Conservation (phyloP, 148 eudicot genomes). For the Persicaria tinctoria region DNA sequence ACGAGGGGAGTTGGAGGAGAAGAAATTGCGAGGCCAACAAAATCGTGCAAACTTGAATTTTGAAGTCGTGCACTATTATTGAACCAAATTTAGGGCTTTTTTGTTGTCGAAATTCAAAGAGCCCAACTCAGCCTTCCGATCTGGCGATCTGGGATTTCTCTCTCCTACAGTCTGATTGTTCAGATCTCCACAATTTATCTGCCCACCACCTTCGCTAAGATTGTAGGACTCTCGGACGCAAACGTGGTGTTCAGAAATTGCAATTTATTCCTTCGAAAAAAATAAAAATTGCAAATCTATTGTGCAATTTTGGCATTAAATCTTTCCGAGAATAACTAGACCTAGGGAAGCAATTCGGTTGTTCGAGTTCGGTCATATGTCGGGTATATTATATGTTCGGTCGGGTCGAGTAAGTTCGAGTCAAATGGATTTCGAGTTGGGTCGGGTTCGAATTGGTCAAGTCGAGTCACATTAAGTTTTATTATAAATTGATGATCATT, state of each 20-base stretch:
- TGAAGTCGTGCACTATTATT: neutral
- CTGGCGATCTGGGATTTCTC: constrained; percentile 3
- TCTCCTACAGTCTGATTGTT: neutral
- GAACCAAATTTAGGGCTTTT: neutral
- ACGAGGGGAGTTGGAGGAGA: neutral
- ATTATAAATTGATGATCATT: too few relatives aligned
- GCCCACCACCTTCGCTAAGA: neutral
- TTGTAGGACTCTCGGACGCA: neutral
- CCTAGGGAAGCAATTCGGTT: too few relatives aligned
- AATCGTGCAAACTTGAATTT: neutral
- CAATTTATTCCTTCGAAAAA: neutral
- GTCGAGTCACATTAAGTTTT: too few relatives aligned
- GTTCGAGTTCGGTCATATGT: too few relatives aligned
- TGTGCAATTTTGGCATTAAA: too few relatives aligned
- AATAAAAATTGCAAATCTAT: too few relatives aligned
- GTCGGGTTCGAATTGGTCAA: too few relatives aligned
- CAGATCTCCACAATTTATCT: neutral
- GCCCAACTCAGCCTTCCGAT: neutral
- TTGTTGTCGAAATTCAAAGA: too few relatives aligned
- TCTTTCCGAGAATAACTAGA: too few relatives aligned
- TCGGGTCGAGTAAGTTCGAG: too few relatives aligned
- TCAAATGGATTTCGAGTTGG: too few relatives aligned
- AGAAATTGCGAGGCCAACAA: neutral
- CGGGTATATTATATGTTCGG: too few relatives aligned
- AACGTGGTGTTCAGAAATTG: neutral